A percentile compares a stretch with the other conserved stretches of the same genome.
phyloP scores from a whole-genome alignment of 2,329 filamentous ascomycete species.

The Aureobasidium leucospermi region DNA sequence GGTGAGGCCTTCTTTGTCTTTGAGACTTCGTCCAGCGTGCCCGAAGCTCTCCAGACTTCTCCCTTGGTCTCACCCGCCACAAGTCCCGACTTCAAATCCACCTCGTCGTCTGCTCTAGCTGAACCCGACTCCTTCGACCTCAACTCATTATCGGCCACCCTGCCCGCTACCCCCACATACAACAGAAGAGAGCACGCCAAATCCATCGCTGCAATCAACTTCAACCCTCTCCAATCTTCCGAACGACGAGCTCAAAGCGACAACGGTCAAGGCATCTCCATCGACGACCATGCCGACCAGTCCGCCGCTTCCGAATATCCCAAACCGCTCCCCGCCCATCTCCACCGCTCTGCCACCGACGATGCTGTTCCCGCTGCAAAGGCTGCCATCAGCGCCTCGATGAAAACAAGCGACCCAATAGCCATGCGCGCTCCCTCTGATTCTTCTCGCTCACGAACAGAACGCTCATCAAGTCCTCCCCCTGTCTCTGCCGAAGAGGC shows the following conservation, averaged over 20 bases:
- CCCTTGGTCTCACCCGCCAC: conserved; percentile 83
- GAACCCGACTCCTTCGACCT: conserved; percentile 67
- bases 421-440: conserved; percentile 19
- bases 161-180: neutral
- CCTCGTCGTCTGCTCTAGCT: conserved; percentile 44
- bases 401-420: conserved; percentile 23
- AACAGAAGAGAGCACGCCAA: conserved; percentile 5
- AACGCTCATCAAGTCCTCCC: conserved; percentile 67
- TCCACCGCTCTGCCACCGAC: conserved; percentile 48
- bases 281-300: conserved; percentile 2
- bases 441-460: conserved; percentile 19
- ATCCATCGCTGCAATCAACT: conserved; percentile 6
- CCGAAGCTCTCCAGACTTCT: conserved; percentile 89
- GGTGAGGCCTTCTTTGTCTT: conserved; percentile 99
- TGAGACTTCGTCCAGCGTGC: conserved; percentile 85
- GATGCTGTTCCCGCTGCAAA: conserved; percentile 42
- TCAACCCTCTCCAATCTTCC: neutral
- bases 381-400: conserved; percentile 29
- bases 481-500: conserved; percentile 66
- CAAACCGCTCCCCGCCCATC: conserved; percentile 21
- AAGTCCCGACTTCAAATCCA: conserved; percentile 62
- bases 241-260: conserved; percentile 12
- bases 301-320: conserved; percentile 11
- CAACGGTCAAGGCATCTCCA: conserved; percentile 5
- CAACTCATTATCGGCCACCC: conserved; percentile 32